Evolutionary conservation across 257 asterid species (phyloP).

Genomic region (Solanum chmielewskii): DNA sequence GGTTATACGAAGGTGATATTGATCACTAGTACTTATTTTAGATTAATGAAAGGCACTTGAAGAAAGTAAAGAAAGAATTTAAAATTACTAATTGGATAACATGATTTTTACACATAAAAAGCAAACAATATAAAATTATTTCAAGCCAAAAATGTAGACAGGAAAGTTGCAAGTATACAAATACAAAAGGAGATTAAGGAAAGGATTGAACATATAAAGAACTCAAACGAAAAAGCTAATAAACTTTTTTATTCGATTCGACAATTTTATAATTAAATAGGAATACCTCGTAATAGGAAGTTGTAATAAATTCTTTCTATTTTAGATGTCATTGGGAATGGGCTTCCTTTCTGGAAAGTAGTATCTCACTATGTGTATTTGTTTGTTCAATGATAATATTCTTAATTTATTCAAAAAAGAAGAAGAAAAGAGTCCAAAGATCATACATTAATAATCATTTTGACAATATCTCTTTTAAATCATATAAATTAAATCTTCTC

Average conservation of each 20-base stretch:
- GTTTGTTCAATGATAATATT: no score
- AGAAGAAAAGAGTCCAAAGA: no score
- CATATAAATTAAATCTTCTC: neutral
- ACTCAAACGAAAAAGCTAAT: neutral
- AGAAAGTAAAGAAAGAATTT: neutral
- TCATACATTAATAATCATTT: neutral
- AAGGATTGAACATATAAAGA: neutral
- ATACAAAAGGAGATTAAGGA: neutral
- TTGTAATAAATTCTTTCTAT: no score
- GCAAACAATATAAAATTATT: neutral
- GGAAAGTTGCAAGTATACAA: neutral
- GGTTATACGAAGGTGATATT: neutral
- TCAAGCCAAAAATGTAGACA: neutral
- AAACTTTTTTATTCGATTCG: neutral
- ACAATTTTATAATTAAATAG: no score
- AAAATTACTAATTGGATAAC: no score
- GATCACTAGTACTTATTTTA: no score
- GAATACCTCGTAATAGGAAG: neutral
- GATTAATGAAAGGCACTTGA: neutral
- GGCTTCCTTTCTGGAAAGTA: neutral
- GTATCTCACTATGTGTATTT: no score
- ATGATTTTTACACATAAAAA: neutral
- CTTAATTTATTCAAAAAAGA: no score
- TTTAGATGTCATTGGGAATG: neutral
- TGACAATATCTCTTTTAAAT: neutral